Evolutionary conservation across 1,284 basidiomycete genomes (phyloP), one percentile per base, ranked within the genome.

Genomic region (Pisolithus thermaeus): DNA sequence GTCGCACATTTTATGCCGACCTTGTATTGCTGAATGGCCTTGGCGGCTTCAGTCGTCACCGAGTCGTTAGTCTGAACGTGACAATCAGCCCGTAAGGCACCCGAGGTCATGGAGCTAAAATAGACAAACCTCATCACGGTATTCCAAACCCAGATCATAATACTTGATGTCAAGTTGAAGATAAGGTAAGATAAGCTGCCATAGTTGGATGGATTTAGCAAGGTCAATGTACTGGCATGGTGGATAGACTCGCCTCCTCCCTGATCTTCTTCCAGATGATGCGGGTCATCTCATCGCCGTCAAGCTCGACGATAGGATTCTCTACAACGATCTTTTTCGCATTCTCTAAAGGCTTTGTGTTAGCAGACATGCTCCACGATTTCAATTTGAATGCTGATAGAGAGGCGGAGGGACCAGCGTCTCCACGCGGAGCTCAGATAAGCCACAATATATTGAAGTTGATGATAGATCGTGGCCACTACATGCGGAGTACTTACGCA

Each of bases 241-340:
- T 4, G 1, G 42, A 46, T 37, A 43, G 43, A 70, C 78, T 52
- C 55, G 92, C 90, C 80, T 97, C 92, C 64, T 97, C 89, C 52
- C 92, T 81, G 69, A 98, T 97, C 80, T 96, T 97, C 80, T 97
- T 92, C 95, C 95, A 97, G 70, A 97, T 97, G 62, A 97, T 94
- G 61, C 93, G 80, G 39, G 93, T 97, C 93, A 96, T 96, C 73
- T 97, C 93, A 72, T 97, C 93, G 49, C 93, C 93, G 70, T 97
- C 93, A 52, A 98, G 84, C 77, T 98, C 95, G 54, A 98, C 95
- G 55, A 99, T 83, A 20, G 96, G 94, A 67, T 95, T 93, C 64
- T 81, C 74, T 55, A 97, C 93, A 43, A 80, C 81, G 70, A 98
- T 97, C 64, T 85, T 88, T 55, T 70, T 56, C 11, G 54, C 47